Base-by-base conservation (phyloP, 23 red algal species). In the Gracilaria caudata region DNA sequence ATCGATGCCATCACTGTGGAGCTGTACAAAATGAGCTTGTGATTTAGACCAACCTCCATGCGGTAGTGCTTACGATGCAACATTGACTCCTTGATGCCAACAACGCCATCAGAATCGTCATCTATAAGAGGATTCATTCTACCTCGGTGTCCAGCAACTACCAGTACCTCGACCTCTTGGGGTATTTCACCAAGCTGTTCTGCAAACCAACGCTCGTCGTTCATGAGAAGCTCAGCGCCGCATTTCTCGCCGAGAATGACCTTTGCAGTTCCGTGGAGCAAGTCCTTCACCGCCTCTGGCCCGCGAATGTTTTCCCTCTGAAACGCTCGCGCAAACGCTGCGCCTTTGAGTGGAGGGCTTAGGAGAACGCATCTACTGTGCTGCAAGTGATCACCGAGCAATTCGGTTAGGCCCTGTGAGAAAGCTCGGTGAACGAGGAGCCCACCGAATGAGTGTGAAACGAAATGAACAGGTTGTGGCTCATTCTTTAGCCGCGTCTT, bases 371-470 rank as follows among this genome's bases (percentile, higher is more conserved):
- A 89, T 57, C 85, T 61, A 57, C 37, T 79, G 38, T 36, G 45
- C 11, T 53, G 53, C 24, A 54, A 54, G 29, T 77, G 70, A 25
- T 78, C 74, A 41, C 56, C 51, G 14, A 89, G 72, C 36, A 89
- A 40, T 21, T 89, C 71, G 16, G 8, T 37, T 33, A 89, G 43
- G 10, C 85, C 68, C 34, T 64, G 46, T 63, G 71, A 64, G 60
- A 89, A 89, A 13, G 78, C 76, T 36, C 71, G 75, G 46, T 91
- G 87, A 40, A 91, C 49, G n/a, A 91, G 73, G 12, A 91, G 40
- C 13, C 87, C 87, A 56, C 87, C 87, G 53, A 82, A 91, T 1
- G 87, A 91, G 77, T 91, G 87, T 30, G 87, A 80, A 29, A 91
- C 87, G 51, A 91, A 91, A 21, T 89, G 71, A 38, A 89, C 56